A percentile compares a stretch with the other conserved stretches of the same genome.
phyloP scores from a whole-genome alignment of 1,139 yeast genomes.

The Geotrichum carabidarum region DNA sequence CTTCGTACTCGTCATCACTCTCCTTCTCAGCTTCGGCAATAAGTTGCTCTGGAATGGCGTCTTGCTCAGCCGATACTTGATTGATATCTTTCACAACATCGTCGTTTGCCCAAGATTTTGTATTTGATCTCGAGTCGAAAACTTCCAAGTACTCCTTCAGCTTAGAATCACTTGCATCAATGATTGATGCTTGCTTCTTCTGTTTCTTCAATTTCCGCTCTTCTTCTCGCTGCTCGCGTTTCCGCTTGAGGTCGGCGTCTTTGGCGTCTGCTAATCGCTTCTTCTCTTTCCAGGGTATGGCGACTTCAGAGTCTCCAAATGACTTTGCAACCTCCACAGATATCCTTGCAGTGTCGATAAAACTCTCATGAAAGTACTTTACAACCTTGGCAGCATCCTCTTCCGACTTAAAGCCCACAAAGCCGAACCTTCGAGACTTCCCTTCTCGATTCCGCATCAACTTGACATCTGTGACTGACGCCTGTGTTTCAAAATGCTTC shows the following conservation, averaged over 20 bases:
- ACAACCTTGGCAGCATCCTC: constrained; percentile 78
- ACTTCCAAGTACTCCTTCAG: constrained; percentile 77
- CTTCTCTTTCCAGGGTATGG: constrained; percentile 65
- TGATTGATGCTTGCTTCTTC: constrained; percentile 40
- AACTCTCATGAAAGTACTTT: constrained; percentile 67
- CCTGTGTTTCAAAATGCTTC: constrained; percentile 49
- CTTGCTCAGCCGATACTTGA: constrained; percentile 19
- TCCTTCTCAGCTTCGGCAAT: constrained; percentile 23
- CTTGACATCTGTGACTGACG: constrained; percentile 74
- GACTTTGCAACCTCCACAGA: constrained; percentile 80
- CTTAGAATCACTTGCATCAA: constrained; percentile 48
- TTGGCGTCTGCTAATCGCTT: constrained; percentile 44
- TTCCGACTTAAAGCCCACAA: constrained; percentile 71
- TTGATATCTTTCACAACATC: constrained; percentile 44
- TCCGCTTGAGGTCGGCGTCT: constrained; percentile 17
- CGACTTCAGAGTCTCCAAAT: constrained; percentile 77
- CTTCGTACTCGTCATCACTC: constrained; percentile 33
- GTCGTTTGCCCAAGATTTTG: constrained; percentile 74
- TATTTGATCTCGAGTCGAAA: constrained; percentile 66
- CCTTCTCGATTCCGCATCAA: constrained; percentile 77
- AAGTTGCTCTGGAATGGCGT: constrained; percentile 11
- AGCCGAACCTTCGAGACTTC: constrained; percentile 87
- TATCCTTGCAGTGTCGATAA: constrained; percentile 74
- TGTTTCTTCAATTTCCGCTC: constrained; percentile 45
- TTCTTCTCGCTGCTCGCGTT: constrained; percentile 21